Base-by-base conservation (phyloP, 1,284 basidiomycete species). In the Apiotrichum brassicae region DNA sequence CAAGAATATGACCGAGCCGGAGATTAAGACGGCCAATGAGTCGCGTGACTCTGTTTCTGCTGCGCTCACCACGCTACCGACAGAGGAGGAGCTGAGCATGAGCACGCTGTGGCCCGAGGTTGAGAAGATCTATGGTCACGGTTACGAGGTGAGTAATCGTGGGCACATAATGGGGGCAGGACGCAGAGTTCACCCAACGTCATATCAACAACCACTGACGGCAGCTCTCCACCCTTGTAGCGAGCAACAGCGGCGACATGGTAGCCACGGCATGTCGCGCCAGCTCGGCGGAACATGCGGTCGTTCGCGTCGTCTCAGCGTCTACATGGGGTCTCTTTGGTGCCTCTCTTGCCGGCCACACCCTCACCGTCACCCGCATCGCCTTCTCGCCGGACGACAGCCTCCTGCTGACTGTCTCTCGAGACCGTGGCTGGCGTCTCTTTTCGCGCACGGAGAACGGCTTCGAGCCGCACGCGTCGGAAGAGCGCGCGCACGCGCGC, bases 111-210 rank as follows among this genome's bases (percentile, higher is more conserved):
- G 95, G 95, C 94, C 94, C 0, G 95, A 98, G 73, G 77, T 85
- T 1, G 94, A 98, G 65, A 99, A 98, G 70, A 77, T 99, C 3
- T 99, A 97, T 69, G 95, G 94, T 1, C 95, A 98, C 71, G 92
- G 92, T 28, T 97, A 97, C 66, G 95, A 98, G 79, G 86, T 90
- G 57, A 51, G 66, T n/a, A n/a, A n/a, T n/a, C n/a, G n/a, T n/a
- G n/a, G n/a, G n/a, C n/a, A n/a, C n/a, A n/a, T n/a, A n/a, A n/a
- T n/a, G n/a, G n/a, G n/a, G n/a, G n/a, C n/a, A n/a, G n/a, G n/a
- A n/a, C n/a, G n/a, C n/a, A n/a, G n/a, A n/a, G n/a, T n/a, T n/a
- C n/a, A n/a, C n/a, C n/a, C n/a, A 30, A 30, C 14, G 14, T 14
- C 14, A 30, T 14, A 14, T 8, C 6, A 34, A n/a, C 9, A 16